These are phyloP conservation scores for Phytophthora quininea DNA, from an alignment of 352 stramenopile species.

Conservation along the genomic window DNA sequence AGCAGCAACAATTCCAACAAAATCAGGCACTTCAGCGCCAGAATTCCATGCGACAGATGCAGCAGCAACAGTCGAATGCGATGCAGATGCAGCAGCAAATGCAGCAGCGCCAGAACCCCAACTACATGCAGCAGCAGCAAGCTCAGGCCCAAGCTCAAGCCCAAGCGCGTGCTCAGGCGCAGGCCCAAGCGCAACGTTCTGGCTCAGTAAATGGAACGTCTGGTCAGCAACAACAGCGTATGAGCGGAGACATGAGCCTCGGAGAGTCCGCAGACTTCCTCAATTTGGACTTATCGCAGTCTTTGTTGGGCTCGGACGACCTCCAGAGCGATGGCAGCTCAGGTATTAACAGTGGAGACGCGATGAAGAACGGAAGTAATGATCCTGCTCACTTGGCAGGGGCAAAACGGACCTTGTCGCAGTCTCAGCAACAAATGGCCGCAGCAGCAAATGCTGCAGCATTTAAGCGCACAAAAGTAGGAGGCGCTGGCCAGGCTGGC, in stretches of 20 bases:
- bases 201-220: background rate
- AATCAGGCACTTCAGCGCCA: slow-evolving; percentile 54
- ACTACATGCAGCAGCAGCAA: slow-evolving; percentile 62
- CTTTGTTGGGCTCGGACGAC: slow-evolving; percentile 69
- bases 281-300: slow-evolving; percentile 78
- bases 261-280: slow-evolving; percentile 82
- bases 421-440: slow-evolving; percentile 86
- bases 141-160: slow-evolving; percentile 26
- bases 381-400: slow-evolving; percentile 37
- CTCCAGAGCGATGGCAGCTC: slow-evolving; percentile 53
- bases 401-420: slow-evolving; percentile 75
- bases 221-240: slow-evolving; percentile 43
- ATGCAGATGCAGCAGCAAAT: slow-evolving; percentile 61
- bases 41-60: slow-evolving; percentile 67
- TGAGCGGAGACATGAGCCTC: slow-evolving; percentile 65
- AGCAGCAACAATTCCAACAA: slow-evolving; percentile 64
- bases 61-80: slow-evolving; percentile 45
- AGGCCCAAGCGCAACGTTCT: slow-evolving; percentile 30
- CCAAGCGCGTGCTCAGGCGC: slow-evolving; percentile 30
- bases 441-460: slow-evolving; percentile 76
- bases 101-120: slow-evolving; percentile 63
- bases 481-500: slow-evolving; percentile 30
- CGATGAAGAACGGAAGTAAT: slow-evolving; percentile 40
- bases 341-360: slow-evolving; percentile 38
- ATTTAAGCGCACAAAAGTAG: slow-evolving; percentile 86